Base-by-base conservation (phyloP, 208 protist species). In the Acanthamoeba royreba region DNA sequence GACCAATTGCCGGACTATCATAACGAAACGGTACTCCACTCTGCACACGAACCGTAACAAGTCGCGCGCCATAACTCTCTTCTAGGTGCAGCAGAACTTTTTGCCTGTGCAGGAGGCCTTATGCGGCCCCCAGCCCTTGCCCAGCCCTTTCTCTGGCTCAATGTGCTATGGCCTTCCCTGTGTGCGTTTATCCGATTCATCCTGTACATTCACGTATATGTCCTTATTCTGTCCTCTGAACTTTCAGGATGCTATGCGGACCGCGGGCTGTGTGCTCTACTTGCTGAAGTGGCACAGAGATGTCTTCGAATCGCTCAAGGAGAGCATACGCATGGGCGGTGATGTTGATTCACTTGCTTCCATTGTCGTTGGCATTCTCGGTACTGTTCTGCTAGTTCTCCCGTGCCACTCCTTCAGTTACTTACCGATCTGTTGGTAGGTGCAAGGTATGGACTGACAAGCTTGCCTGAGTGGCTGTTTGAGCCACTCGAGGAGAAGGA, bases 341-440 rank as follows among this genome's bases (percentile, higher is more conserved):
- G 81, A 88, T 47, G 81, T 88, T 13, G 81, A 88, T 31, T 88
- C 81, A 19, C 81, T 88, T 1, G 81, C 81, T 3, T n/a, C 81
- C 25, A 88, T 88, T n/a, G 43, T 53, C 19, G n/a, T 88, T 13
- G 81, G 81, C 81, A 88, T 88, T 28, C 25, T 88, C 17, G 81
- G 81, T 77, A 77, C 55, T 17, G 22, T 25, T 58, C n/a, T 5
- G n/a, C n/a, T n/a, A n/a, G n/a, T n/a, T n/a, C n/a, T n/a, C n/a
- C n/a, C n/a, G n/a, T n/a, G n/a, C n/a, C n/a, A n/a, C n/a, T n/a
- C n/a, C 2, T 0, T 9, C 55, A 25, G 49, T 19, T 19, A 55
- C n/a, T n/a, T 31, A 31, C 33, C 53, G 2, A 19, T 19, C 9
- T 11, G 13, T 22, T 28, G 0, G 55, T 31, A 66, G 55, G 55